Conservation (phyloP, 305 asterid species). For the Solanum hybrid region DNA sequence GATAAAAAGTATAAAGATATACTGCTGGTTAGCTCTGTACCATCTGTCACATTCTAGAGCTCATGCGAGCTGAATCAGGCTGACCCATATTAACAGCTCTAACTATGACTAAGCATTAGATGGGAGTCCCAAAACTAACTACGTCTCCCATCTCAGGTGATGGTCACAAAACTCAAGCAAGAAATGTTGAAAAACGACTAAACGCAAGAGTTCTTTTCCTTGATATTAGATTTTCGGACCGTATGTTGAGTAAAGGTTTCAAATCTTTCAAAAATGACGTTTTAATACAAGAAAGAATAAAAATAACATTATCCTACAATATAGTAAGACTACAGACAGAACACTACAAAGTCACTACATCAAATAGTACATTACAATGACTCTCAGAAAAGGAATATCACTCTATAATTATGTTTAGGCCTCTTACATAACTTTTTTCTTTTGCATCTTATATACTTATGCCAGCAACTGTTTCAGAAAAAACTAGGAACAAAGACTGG, state of each 20-base stretch:
- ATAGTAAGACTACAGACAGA: neutral
- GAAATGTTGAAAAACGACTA: neutral
- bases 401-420: neutral
- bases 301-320: neutral
- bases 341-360: neutral
- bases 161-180: neutral
- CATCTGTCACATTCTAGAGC: too few species aligned
- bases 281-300: neutral
- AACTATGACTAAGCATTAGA: neutral
- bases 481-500: conserved; percentile 5
- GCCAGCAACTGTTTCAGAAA: neutral
- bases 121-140: neutral
- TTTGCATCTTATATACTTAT: too few species aligned
- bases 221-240: neutral
- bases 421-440: too few species aligned
- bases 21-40: too few species aligned
- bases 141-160: neutral
- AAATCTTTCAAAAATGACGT: neutral
- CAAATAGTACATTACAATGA: neutral
- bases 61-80: too few species aligned
- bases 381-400: neutral
- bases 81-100: neutral
- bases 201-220: neutral
- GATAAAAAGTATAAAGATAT: too few species aligned
- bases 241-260: neutral